phyloP scores from a whole-genome alignment of 768 basidiomycete genomes.

The Pisolithus tinctorius region DNA sequence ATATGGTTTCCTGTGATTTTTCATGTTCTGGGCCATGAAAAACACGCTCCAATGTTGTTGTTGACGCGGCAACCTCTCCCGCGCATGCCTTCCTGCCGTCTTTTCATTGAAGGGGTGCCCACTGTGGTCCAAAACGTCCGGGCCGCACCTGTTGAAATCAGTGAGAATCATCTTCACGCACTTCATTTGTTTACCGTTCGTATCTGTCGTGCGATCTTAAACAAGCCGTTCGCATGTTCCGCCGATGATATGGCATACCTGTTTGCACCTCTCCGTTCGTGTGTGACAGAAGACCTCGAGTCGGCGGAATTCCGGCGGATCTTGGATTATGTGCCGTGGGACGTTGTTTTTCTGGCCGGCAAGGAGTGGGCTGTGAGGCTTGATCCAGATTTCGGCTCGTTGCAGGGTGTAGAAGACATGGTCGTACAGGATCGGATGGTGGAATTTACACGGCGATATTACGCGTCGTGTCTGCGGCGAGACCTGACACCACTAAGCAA shows the following conservation, averaged over 20 bases:
- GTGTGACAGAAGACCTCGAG: slow-evolving; percentile 21
- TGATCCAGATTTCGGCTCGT: slow-evolving; percentile 25
- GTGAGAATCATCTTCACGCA: slow-evolving; percentile 37
- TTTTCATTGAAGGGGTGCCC: slow-evolving; percentile 51
- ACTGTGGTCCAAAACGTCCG: slow-evolving; percentile 37
- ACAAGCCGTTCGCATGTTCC: slow-evolving; percentile 59
- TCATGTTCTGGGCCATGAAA: slow-evolving; percentile 20
- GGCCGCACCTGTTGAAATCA: slow-evolving; percentile 44
- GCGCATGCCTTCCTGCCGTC: slow-evolving; percentile 42
- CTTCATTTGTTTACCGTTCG: slow-evolving; percentile 60
- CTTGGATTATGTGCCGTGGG: slow-evolving; percentile 54
- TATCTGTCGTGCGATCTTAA: slow-evolving; percentile 53
- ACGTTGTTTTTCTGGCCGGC: slow-evolving; percentile 45
- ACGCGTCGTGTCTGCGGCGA: slow-evolving; percentile 44
- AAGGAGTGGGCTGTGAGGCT: slow-evolving; percentile 48
- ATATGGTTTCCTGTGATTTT: slow-evolving; percentile 35
- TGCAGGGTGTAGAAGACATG: slow-evolving; percentile 46
- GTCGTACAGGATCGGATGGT: slow-evolving; percentile 70
- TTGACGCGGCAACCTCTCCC: slow-evolving; percentile 67
- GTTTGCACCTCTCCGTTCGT: slow-evolving; percentile 50
- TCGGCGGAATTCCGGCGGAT: slow-evolving; percentile 26
- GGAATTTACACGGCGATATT: slow-evolving; percentile 72
- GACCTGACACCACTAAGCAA: slow-evolving; percentile 74
- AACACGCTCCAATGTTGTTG: slow-evolving; percentile 55
- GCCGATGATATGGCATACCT: slow-evolving; percentile 55